A percentile compares a stretch with the other conserved stretches of the same genome.
Evolutionary conservation across 176 grass and related monocot genomes (phyloP).

Genomic region (Carex kokanica): DNA sequence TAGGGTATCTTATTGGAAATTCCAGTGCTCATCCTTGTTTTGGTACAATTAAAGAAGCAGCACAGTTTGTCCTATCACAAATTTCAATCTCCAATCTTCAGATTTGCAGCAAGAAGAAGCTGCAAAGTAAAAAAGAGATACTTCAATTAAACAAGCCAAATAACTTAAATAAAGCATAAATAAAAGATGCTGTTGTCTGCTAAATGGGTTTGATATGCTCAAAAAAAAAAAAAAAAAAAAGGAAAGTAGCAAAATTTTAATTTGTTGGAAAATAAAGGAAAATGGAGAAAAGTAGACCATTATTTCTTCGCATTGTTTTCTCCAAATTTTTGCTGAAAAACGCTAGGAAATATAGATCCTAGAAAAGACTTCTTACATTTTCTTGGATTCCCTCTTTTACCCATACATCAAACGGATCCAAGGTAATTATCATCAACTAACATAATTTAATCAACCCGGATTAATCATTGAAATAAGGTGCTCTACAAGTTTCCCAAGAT

Average conservation of each 20-base stretch:
- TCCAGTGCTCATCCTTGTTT: background rate
- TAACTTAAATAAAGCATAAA: background rate
- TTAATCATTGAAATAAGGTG: background rate
- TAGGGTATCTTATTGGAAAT: background rate
- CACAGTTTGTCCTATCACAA: background rate
- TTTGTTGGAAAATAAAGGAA: too few relatives aligned
- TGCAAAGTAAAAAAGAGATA: background rate
- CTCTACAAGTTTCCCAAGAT: background rate
- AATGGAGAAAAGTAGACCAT: too few relatives aligned
- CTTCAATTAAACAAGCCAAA: background rate
- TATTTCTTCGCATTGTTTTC: too few relatives aligned
- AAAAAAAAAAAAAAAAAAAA: too few relatives aligned
- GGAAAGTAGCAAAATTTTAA: too few relatives aligned
- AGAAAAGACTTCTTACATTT: too few relatives aligned
- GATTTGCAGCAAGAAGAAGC: slow-evolving; percentile 8
- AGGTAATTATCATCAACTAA: background rate
- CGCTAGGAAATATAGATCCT: too few relatives aligned
- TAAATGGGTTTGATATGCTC: too few relatives aligned
- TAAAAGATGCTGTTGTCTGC: background rate
- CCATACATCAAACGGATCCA: too few relatives aligned
- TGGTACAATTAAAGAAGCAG: background rate
- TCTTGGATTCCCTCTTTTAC: too few relatives aligned
- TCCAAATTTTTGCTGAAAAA: too few relatives aligned
- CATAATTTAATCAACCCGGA: background rate
- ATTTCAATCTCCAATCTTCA: slow-evolving; percentile 7